Conservation (phyloP, 192 early-diverging fungal species). For the Umbelopsis sp. region DNA sequence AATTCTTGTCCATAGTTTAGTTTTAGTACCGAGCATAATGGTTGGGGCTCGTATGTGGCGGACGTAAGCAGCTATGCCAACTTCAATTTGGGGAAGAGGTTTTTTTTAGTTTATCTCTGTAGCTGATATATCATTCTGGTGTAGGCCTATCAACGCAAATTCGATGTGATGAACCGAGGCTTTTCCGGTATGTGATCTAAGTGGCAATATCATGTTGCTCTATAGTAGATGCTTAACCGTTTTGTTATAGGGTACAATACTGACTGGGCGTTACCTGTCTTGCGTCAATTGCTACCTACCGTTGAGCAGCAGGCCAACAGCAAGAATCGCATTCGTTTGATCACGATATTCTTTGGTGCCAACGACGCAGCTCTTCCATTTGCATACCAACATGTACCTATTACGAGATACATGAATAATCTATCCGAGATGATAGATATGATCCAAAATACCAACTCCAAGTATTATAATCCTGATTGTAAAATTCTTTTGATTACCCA, state of each 20-base stretch:
- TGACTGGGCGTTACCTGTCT: slow-evolving; percentile 55
- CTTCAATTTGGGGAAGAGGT: not conserved
- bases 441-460: slow-evolving; percentile 53
- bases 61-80: not conserved
- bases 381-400: slow-evolving; percentile 60
- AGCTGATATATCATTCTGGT: not conserved
- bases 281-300: slow-evolving; percentile 56
- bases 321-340: slow-evolving; percentile 48
- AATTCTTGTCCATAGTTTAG: not conserved
- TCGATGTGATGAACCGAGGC: slow-evolving; percentile 14
- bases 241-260: slow-evolving; percentile 58
- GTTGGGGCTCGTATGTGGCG: not conserved
- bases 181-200: not conserved
- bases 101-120: not conserved
- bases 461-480: slow-evolving; percentile 59
- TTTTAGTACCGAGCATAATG: not conserved
- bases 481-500: slow-evolving; percentile 73
- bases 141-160: slow-evolving; percentile 7
- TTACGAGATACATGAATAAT: slow-evolving; percentile 63
- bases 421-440: slow-evolving; percentile 60
- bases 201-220: not conserved
- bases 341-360: slow-evolving; percentile 82
- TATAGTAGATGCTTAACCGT: not conserved
- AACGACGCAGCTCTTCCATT: slow-evolving; percentile 70
- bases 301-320: slow-evolving; percentile 20